A percentile compares a stretch with the other conserved stretches of the same genome.
These are phyloP conservation scores for Hypoxylon lenormandii DNA, from an alignment of 495 filamentous ascomycete genomes.

Conservation along the genomic window DNA sequence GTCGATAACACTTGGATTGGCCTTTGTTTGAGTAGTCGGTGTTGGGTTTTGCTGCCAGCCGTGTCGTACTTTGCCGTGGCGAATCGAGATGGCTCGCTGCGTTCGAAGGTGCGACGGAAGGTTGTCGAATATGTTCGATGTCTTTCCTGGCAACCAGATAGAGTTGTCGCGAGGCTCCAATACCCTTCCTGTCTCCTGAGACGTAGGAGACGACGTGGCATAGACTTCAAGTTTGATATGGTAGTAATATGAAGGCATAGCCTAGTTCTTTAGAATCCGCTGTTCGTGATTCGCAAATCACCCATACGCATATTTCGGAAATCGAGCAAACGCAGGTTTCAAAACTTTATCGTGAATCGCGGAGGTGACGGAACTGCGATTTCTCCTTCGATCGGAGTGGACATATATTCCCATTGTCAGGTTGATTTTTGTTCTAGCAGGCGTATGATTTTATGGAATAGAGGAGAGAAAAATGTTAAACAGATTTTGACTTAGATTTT, in stretches of 20 bases:
- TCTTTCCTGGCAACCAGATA: constrained; percentile 56
- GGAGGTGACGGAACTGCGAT: constrained; percentile 7
- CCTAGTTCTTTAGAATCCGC: constrained; percentile 28
- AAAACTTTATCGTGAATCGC: constrained; percentile 17
- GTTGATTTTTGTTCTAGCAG: not conserved
- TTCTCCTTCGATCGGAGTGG: constrained; percentile 3
- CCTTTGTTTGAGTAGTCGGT: constrained; percentile 2
- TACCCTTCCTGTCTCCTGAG: constrained; percentile 18
- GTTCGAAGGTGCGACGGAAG: constrained; percentile 58
- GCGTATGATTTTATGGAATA: too few species aligned
- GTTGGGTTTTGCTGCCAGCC: constrained; percentile 13
- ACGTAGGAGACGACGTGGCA: constrained; percentile 58
- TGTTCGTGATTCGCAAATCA: constrained; percentile 11
- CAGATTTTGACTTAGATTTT: too few species aligned
- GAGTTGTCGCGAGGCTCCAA: constrained; percentile 10
- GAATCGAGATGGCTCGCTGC: constrained; percentile 9
- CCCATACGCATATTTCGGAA: constrained; percentile 33
- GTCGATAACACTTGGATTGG: constrained; percentile 54
- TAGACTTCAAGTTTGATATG: constrained; percentile 90
- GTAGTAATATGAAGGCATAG: constrained; percentile 87
- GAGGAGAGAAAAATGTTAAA: too few species aligned
- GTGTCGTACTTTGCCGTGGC: constrained; percentile 12
- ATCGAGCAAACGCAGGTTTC: constrained; percentile 19
- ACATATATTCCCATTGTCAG: constrained; percentile 28
- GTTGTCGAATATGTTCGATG: constrained; percentile 59